Base-by-base conservation (phyloP, 1,139 yeast species). In the Zygosaccharomyces pseudobailii region DNA sequence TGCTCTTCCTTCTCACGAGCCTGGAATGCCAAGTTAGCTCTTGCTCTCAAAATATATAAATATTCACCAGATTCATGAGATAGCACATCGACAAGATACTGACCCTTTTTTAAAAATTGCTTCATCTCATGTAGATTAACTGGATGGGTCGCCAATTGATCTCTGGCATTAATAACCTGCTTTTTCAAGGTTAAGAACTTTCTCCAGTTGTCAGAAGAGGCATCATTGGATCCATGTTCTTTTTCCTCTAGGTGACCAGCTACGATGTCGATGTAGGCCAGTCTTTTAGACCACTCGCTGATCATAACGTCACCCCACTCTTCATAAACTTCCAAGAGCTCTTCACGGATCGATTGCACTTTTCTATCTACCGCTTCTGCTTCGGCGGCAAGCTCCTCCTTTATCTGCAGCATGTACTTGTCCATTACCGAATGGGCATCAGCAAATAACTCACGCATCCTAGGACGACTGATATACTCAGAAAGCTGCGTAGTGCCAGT, bases 21-120 rank as follows among this genome's bases (percentile, higher is more conserved):
- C 68, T 88, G 96, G 65, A 86, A 84, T 17, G 84, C 84, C 38
- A 86, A 69, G 61, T 89, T 90, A 19, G 95, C 95, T 63, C 82
- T 79, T 10, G 95, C 90, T 59, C 96, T 76, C 49, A 84, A 72
- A 44, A 87, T 76, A 49, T 82, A 80, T 56, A 87, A 70, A 62
- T 81, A 84, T 53, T 83, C 84, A 27, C 82, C 85, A 48, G 84
- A 79, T 62, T 89, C 96, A 51, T 80, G 76, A 30, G 79, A 69
- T 48, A 88, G 65, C 34, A 80, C 71, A 44, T 75, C 73, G 42
- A 87, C 70, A 49, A 87, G 86, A 54, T 73, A 71, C 55, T 81
- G 82, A 20, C 85, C 73, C 49, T 79, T 82, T 23, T 69, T 68
- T 48, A 86, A 65, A 55, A 81, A 78, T 2, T 66, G 65, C 48